Percentiles rank a stretch among this genome's conserved stretches.
Conservation (phyloP, 2,329 filamentous ascomycete species). For the Colletotrichum musae region DNA sequence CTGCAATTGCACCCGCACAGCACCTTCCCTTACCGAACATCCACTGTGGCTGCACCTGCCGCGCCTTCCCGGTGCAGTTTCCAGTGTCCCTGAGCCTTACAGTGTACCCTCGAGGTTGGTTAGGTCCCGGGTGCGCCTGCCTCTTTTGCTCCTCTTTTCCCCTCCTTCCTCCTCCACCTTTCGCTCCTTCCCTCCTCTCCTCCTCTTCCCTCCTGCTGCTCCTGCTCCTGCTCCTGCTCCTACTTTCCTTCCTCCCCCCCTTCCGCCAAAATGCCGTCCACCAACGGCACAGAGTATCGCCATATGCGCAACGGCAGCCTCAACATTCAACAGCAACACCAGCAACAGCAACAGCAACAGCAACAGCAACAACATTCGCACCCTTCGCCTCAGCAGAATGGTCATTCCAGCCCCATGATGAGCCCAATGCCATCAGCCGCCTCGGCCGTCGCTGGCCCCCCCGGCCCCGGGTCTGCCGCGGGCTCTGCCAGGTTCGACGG, state of each 20-base stretch:
- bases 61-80: not conserved
- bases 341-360: slow-evolving; percentile 54
- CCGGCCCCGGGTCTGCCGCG: slow-evolving; percentile 36
- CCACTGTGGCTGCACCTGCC: not conserved
- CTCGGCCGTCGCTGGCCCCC: slow-evolving; percentile 11
- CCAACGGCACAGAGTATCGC: slow-evolving; percentile 66
- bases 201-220: slow-evolving; percentile 11
- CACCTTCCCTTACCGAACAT: no score
- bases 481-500: slow-evolving; percentile 65
- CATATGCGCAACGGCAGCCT: slow-evolving; percentile 72
- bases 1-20: no score
- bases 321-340: slow-evolving; percentile 59
- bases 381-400: slow-evolving; percentile 44
- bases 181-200: slow-evolving; percentile 6
- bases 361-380: slow-evolving; percentile 46
- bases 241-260: slow-evolving; percentile 15
- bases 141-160: slow-evolving; percentile 23
- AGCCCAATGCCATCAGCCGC: slow-evolving; percentile 51
- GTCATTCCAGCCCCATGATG: slow-evolving; percentile 50
- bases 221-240: not conserved
- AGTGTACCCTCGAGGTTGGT: not conserved
- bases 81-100: not conserved
- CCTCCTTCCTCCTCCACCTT: slow-evolving; percentile 12
- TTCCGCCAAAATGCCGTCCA: slow-evolving; percentile 44
- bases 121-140: not conserved